Base-by-base conservation (phyloP, 257 asterid genomes). In the Salvia splendens region DNA sequence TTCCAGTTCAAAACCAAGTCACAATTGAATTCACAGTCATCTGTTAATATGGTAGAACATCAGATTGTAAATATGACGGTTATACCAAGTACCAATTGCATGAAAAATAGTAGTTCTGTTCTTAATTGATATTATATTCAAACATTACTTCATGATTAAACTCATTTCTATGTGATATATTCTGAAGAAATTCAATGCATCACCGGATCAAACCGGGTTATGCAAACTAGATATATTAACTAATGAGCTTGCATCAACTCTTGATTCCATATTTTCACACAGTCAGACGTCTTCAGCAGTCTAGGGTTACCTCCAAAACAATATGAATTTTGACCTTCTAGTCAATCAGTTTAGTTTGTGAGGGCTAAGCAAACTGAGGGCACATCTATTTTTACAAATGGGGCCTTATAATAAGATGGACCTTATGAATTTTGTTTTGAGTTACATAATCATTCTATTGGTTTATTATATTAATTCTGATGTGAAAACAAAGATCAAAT, bases 361-460 rank as follows among this genome's bases (percentile, higher is more conserved):
- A 58, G 50, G 16, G 15, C 15, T 46, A 46, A 46, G 48, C 48
- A 73, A 67, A 49, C 49, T 64, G 43, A 55, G 46, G 45, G 51
- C 11, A 62, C 43, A 17, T 52, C 40, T 64, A 17, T 56, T 3
- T 30, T 66, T 55, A 41, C 42, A 20, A 54, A 69, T 59, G 50
- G 8, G 30, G 11, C 35, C 64, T 41, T 61, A 41, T 38, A 42
- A 56, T 38, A 6, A 7, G 43, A 38, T 6, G 42, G 49, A 49
- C 63, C 16, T 15, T 42, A 10, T 40, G 35, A 49, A 20, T 43
- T 49, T 17, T 38, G 71, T 4, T 17, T 10, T 67, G 43, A 42
- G 42, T 28, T 54, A 38, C 33, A 14, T 20, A 20, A 20, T 0
- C 24, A 20, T 20, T 20, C 24, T 20, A 20, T 33, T 1, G 7